phyloP scores from a whole-genome alignment of 441 rosid genomes.

The Heliophila coronopifolia region DNA sequence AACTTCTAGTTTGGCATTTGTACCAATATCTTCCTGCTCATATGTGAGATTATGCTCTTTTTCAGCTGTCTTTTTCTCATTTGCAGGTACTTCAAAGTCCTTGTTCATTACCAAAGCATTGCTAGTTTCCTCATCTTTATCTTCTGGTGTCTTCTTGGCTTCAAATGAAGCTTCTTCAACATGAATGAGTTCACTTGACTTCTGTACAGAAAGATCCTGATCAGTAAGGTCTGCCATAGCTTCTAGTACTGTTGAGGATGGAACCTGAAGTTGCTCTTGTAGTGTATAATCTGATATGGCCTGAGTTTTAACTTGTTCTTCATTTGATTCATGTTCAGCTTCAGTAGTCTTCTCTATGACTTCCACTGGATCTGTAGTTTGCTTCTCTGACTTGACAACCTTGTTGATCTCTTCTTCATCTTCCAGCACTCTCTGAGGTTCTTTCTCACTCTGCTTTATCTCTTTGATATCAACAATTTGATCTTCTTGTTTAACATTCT shows the following conservation, averaged over 20 bases:
- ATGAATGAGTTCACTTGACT: constrained; percentile 8
- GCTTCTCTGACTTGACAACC: constrained; percentile 7
- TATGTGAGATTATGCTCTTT: constrained; percentile 1
- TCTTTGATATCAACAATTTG: constrained; percentile 1
- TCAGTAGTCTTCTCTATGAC: background rate
- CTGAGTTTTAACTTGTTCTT: constrained; percentile 6
- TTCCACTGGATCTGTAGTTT: background rate
- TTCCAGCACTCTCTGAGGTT: background rate
- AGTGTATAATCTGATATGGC: background rate
- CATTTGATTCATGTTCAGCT: constrained; percentile 8
- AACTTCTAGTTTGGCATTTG: background rate
- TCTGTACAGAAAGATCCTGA: background rate
- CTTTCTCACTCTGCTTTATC: constrained; percentile 17
- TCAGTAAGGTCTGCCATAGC: background rate
- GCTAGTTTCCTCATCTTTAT: background rate
- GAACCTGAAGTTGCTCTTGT: constrained; percentile 11
- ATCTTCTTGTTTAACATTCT: constrained; percentile 4
- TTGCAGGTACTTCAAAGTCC: background rate
- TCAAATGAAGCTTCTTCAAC: constrained; percentile 23
- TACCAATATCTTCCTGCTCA: background rate
- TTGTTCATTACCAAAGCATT: background rate
- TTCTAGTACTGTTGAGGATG: constrained; percentile 2
- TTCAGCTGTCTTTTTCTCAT: background rate
- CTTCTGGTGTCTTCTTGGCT: background rate
- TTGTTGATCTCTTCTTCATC: constrained; percentile 5